Percentiles rank a stretch among this genome's conserved stretches.
phyloP scores from a whole-genome alignment of 257 asterid genomes.

The Avicennia marina region DNA sequence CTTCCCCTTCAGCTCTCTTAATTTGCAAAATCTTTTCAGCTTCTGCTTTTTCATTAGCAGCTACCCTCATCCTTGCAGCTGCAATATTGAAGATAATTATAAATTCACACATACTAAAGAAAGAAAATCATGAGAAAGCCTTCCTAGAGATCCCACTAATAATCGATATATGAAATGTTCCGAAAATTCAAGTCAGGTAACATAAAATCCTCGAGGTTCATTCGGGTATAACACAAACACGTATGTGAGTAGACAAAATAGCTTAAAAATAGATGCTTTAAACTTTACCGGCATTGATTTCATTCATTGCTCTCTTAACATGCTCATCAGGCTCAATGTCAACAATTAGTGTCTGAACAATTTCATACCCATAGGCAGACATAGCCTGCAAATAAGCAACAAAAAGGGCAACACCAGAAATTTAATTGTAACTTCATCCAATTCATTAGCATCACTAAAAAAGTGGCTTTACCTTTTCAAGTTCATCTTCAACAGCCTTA shows the following conservation, averaged over 20 bases:
- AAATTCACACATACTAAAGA: no score
- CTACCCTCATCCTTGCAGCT: conserved; percentile 36
- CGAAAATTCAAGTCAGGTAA: no score
- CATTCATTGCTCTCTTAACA: conserved; percentile 35
- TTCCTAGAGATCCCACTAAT: no score
- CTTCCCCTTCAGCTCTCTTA: conserved; percentile 41
- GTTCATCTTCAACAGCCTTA: conserved; percentile 32
- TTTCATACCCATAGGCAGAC: conserved; percentile 36
- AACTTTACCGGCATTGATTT: conserved; percentile 27
- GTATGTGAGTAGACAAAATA: no score
- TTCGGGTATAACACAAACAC: no score
- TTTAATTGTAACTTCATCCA: background rate
- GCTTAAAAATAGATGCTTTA: no score
- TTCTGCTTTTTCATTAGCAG: conserved; percentile 35
- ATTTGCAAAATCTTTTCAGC: conserved; percentile 36
- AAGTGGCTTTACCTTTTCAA: conserved; percentile 22
- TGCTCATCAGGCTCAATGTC: conserved; percentile 34
- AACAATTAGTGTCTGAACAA: conserved; percentile 37
- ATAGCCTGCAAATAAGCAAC: conserved; percentile 21
- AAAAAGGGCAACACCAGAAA: no score
- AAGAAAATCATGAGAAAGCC: no score
- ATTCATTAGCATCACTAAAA: background rate
- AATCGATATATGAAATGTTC: no score
- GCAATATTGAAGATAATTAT: background rate
- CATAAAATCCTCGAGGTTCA: background rate